A percentile compares a stretch with the other conserved stretches of the same genome.
Evolutionary conservation across 31 red algal species (phyloP).

Genomic region (Bonnemaisonia californica): DNA sequence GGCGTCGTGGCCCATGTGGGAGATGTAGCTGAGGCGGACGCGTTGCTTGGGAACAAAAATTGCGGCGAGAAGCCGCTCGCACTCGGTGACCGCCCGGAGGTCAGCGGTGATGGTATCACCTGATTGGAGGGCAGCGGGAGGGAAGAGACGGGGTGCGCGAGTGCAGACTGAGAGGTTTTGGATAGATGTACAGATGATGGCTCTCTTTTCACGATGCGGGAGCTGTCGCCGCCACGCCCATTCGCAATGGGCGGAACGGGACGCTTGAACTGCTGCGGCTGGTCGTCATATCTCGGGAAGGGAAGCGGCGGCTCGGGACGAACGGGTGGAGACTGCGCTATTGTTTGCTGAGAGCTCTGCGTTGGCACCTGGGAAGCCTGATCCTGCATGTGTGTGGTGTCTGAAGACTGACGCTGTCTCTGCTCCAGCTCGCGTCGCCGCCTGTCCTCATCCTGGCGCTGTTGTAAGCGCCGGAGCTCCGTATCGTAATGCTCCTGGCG

Average conservation of each 20-base stretch:
- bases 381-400: background rate
- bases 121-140: background rate
- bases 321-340: background rate
- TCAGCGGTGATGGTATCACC: constrained; percentile 36
- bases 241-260: background rate
- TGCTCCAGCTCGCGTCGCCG: constrained; percentile 1
- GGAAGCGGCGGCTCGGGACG: background rate
- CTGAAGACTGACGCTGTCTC: background rate
- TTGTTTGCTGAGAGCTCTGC: background rate
- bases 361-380: background rate
- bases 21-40: background rate
- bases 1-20: background rate
- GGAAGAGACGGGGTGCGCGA: background rate
- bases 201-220: background rate
- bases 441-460: background rate
- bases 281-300: background rate
- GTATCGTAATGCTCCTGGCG: background rate
- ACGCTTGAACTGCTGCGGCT: background rate
- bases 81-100: constrained; percentile 18
- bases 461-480: background rate
- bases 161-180: background rate
- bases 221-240: background rate
- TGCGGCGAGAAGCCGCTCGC: constrained; percentile 36
- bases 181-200: constrained; percentile 18
- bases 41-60: constrained; percentile 32